Conservation (phyloP, 2,329 filamentous ascomycete genomes). For the Ophiostoma ips region DNA sequence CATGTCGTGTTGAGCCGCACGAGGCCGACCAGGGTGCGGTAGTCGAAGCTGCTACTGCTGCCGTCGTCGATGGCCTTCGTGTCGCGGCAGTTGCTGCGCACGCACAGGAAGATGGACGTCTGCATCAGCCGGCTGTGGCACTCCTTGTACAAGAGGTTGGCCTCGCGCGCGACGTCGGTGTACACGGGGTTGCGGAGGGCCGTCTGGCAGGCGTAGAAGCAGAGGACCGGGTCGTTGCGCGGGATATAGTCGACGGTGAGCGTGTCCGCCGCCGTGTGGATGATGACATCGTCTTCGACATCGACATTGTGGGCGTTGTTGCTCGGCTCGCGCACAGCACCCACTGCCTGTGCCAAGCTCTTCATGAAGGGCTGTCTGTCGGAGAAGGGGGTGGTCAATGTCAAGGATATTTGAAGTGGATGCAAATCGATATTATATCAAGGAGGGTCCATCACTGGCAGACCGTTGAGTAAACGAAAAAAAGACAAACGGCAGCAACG, state of each 20-base stretch:
- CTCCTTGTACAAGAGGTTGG: constrained; percentile 1
- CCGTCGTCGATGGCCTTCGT: too few species aligned
- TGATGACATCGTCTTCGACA: too few species aligned
- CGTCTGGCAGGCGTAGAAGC: constrained; percentile 7
- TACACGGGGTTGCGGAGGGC: constrained; percentile 3
- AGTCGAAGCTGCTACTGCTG: not conserved
- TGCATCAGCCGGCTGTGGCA: constrained; percentile 8
- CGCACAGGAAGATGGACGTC: constrained; percentile 23
- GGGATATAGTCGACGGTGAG: not conserved
- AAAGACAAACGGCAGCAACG: too few species aligned
- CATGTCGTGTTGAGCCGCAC: constrained; percentile 24
- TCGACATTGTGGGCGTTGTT: not conserved
- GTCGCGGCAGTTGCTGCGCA: constrained; percentile 22
- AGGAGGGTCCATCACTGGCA: too few species aligned
- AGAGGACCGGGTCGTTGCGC: not conserved
- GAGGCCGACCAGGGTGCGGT: constrained; percentile 14
- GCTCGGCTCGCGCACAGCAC: too few species aligned
- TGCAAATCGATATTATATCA: too few species aligned
- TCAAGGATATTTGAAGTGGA: too few species aligned
- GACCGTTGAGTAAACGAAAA: too few species aligned
- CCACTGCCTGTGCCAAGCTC: not conserved
- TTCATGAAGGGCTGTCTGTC: not conserved
- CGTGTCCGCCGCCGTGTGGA: not conserved
- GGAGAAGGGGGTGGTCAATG: too few species aligned
- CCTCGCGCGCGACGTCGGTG: constrained; percentile 2